A percentile compares a stretch with the other conserved stretches of the same genome.
phyloP scores from a whole-genome alignment of 805 yeast genomes.

The Saccharomyces eubayanus region DNA sequence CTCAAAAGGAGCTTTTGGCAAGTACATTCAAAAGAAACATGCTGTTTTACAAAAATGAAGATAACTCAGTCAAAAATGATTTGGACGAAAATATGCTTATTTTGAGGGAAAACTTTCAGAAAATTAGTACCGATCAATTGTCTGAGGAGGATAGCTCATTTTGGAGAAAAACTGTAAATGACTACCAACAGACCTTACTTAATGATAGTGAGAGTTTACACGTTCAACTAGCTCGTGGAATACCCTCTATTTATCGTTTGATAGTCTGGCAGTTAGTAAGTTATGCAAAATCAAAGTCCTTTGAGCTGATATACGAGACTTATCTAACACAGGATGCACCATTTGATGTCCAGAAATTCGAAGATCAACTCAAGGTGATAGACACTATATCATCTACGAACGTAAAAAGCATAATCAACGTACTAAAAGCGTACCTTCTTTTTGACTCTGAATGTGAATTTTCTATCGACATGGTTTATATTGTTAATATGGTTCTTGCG shows the following conservation, averaged over 20 bases:
- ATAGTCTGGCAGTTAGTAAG: conserved; percentile 85
- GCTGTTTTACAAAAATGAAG: neutral
- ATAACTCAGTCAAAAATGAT: neutral
- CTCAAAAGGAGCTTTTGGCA: neutral
- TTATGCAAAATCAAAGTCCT: conserved; percentile 52
- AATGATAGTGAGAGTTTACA: neutral
- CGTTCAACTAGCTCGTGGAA: conserved; percentile 41
- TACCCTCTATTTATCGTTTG: conserved; percentile 76
- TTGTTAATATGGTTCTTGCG: conserved; percentile 69
- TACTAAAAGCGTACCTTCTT: conserved; percentile 72
- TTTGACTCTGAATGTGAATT: conserved; percentile 88
- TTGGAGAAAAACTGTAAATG: neutral
- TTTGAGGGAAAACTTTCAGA: neutral
- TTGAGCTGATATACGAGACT: conserved; percentile 21
- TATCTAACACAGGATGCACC: conserved; percentile 48
- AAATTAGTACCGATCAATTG: neutral
- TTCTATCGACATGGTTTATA: conserved; percentile 91
- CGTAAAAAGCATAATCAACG: conserved; percentile 53
- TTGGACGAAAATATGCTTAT: neutral
- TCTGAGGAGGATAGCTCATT: neutral
- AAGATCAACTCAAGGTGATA: neutral
- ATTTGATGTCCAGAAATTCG: conserved; percentile 42
- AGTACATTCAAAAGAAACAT: neutral
- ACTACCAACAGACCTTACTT: neutral
- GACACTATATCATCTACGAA: conserved; percentile 53